Evolutionary conservation across 305 asterid genomes (phyloP).

Genomic region (Fraxinus angustifolia): DNA sequence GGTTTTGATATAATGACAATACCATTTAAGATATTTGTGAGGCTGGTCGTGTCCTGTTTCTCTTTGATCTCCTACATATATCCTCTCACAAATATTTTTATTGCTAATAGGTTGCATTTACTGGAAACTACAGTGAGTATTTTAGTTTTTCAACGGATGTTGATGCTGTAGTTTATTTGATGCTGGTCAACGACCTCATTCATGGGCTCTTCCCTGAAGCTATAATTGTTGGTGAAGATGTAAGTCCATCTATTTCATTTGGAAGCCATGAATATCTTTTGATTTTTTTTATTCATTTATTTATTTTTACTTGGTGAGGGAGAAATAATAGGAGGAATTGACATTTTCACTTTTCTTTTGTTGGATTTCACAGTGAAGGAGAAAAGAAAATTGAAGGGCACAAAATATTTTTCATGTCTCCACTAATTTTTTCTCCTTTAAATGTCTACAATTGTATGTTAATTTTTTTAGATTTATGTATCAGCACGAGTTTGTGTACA

Average conservation of each 20-base stretch:
- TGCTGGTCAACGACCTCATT: constrained; percentile 93
- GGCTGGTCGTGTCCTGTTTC: not conserved
- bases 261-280: constrained; percentile 4
- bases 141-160: constrained; percentile 86
- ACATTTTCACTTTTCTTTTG: not conserved
- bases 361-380: not conserved
- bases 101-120: constrained; percentile 62
- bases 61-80: constrained; percentile 4
- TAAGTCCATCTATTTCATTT: constrained; percentile 38
- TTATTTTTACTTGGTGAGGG: not conserved
- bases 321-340: constrained; percentile 5
- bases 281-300: not conserved
- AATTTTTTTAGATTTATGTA: not conserved
- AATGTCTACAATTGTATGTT: not conserved
- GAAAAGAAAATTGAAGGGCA: not conserved
- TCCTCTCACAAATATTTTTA: constrained; percentile 29
- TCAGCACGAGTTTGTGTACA: not conserved
- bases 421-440: not conserved
- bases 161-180: constrained; percentile 94
- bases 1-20: constrained; percentile 14
- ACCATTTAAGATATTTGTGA: constrained; percentile 15
- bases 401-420: not conserved
- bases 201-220: constrained; percentile 93
- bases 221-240: constrained; percentile 94
- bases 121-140: constrained; percentile 93